Percentiles rank a stretch among this genome's conserved stretches.
Conservation (phyloP, 345 rosid genomes). For the Trapa bicornis region DNA sequence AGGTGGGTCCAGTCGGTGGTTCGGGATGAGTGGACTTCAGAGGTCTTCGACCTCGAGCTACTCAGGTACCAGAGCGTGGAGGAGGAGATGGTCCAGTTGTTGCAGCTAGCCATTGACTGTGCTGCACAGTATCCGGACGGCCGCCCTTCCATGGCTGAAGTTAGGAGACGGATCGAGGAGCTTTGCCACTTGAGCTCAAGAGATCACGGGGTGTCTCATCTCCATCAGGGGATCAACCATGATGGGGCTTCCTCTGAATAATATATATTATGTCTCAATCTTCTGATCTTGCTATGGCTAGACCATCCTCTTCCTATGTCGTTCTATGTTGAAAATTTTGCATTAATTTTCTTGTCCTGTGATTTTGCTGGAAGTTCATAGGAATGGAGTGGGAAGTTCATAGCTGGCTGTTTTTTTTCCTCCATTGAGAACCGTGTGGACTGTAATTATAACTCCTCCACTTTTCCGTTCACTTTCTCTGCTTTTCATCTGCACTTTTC, state of each 20-base stretch:
- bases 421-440: not conserved
- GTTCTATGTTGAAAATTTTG: not conserved
- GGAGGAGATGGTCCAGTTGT: slow-evolving; percentile 73
- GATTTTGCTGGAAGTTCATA: not conserved
- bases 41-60: slow-evolving; percentile 85
- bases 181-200: slow-evolving; percentile 22
- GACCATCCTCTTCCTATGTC: not conserved
- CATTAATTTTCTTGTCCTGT: not conserved
- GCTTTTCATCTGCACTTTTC: too few relatives aligned
- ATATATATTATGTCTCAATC: not conserved
- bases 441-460: not conserved
- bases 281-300: not conserved
- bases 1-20: slow-evolving; percentile 91
- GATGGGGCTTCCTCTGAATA: slow-evolving; percentile 1
- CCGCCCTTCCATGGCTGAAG: slow-evolving; percentile 62
- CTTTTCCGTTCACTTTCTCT: not conserved
- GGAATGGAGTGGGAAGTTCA: not conserved
- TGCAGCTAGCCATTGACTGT: slow-evolving; percentile 84
- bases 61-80: slow-evolving; percentile 57
- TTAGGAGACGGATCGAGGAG: slow-evolving; percentile 45
- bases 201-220: slow-evolving; percentile 12
- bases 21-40: slow-evolving; percentile 75
- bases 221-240: slow-evolving; percentile 18
- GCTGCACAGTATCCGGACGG: slow-evolving; percentile 70
- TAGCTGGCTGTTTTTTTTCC: not conserved